phyloP scores from a whole-genome alignment of 2,329 filamentous ascomycete genomes.

The Pyrenochaeta sp. region DNA sequence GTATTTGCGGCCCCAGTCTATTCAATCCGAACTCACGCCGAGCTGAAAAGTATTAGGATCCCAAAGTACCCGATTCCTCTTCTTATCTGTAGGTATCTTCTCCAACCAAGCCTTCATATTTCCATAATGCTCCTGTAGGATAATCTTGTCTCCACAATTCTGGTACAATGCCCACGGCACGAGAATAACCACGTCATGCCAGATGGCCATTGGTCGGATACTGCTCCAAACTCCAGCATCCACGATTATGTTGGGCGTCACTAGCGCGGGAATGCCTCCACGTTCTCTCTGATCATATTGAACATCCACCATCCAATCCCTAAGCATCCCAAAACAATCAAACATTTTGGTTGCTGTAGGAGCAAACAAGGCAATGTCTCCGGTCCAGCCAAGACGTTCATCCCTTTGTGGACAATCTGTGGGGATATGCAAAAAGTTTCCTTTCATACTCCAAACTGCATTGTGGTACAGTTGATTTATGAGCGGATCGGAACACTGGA shows the following conservation, averaged over 20 bases:
- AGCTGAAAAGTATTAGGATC: not conserved
- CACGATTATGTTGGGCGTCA: too few relatives aligned
- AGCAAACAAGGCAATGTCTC: slow-evolving; percentile 59
- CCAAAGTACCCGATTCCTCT: too few relatives aligned
- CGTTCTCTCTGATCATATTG: not conserved
- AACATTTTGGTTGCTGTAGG: slow-evolving; percentile 62
- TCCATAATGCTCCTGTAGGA: too few relatives aligned
- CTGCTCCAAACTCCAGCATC: too few relatives aligned
- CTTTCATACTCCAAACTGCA: slow-evolving; percentile 63
- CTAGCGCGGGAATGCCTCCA: not conserved
- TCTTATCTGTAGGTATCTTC: too few relatives aligned
- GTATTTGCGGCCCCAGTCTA: not conserved
- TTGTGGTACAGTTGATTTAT: slow-evolving; percentile 64
- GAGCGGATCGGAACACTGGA: slow-evolving; percentile 59
- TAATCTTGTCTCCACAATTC: too few relatives aligned
- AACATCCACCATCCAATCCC: slow-evolving; percentile 52
- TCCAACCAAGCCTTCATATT: too few relatives aligned
- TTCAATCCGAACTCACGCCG: not conserved
- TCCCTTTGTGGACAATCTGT: slow-evolving; percentile 62
- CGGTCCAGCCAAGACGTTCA: slow-evolving; percentile 62
- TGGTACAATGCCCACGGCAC: too few relatives aligned
- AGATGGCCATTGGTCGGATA: too few relatives aligned
- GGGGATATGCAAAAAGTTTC: slow-evolving; percentile 57
- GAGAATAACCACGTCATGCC: too few relatives aligned
- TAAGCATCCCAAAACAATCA: slow-evolving; percentile 58